Evolutionary conservation across 768 basidiomycete species (phyloP).

Genomic region (Rhizopogon roseolus): DNA sequence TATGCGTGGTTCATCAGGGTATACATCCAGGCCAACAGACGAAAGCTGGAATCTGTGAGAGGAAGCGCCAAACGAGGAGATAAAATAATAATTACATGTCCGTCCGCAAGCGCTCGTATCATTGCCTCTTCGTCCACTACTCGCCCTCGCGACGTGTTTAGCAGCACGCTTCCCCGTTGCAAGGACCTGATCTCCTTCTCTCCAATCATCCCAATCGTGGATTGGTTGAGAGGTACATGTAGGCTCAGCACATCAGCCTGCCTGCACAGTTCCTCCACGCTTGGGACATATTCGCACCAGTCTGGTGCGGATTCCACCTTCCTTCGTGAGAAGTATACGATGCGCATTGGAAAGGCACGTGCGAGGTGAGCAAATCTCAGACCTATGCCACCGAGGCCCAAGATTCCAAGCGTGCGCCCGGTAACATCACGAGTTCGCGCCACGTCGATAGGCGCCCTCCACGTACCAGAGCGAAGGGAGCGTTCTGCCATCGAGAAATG

Average conservation of each 20-base stretch:
- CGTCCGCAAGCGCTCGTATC: slow-evolving; percentile 75
- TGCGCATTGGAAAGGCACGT: slow-evolving; percentile 79
- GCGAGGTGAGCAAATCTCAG: slow-evolving; percentile 59
- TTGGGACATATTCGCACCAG: slow-evolving; percentile 74
- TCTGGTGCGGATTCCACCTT: slow-evolving; percentile 50
- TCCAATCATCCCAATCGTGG: slow-evolving; percentile 67
- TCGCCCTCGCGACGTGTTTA: slow-evolving; percentile 83
- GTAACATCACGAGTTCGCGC: slow-evolving; percentile 53
- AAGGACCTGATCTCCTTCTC: slow-evolving; percentile 69
- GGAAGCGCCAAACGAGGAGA: slow-evolving; percentile 4
- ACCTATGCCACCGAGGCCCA: slow-evolving; percentile 72
- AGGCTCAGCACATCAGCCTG: slow-evolving; percentile 78
- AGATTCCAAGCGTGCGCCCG: slow-evolving; percentile 59
- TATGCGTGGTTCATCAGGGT: slow-evolving; percentile 73
- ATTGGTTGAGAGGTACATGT: slow-evolving; percentile 68
- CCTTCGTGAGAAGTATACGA: slow-evolving; percentile 70
- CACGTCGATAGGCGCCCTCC: slow-evolving; percentile 50
- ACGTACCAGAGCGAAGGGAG: slow-evolving; percentile 42
- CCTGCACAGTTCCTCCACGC: slow-evolving; percentile 54
- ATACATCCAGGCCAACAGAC: slow-evolving; percentile 77
- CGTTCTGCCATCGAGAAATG: slow-evolving; percentile 64
- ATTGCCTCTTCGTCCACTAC: slow-evolving; percentile 84
- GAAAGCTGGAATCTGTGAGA: slow-evolving; percentile 44
- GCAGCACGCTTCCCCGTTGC: slow-evolving; percentile 67
- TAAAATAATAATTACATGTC: slow-evolving; percentile 59